Evolutionary conservation across 805 yeast genomes (phyloP).

Genomic region (Saccharomyces jurei): DNA sequence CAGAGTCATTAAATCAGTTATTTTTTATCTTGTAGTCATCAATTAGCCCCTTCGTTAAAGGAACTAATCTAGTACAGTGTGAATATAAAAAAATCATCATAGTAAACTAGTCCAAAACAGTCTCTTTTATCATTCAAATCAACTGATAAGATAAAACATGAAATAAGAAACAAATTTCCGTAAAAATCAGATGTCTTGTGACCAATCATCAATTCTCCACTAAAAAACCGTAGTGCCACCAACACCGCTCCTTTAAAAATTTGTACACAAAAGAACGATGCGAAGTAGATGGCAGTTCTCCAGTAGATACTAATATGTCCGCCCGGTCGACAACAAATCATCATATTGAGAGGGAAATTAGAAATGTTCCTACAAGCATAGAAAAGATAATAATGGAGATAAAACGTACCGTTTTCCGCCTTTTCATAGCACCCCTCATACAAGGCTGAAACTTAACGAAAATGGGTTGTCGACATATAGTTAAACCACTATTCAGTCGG

Average conservation of each 20-base stretch:
- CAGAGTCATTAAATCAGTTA: conserved; percentile 38
- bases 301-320: conserved; percentile 36
- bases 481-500: conserved; percentile 34
- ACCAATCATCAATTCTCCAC: conserved; percentile 35
- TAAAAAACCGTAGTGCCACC: conserved; percentile 12
- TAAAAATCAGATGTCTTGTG: conserved; percentile 32
- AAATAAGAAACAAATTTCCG: background rate
- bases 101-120: background rate
- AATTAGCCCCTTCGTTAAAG: conserved; percentile 12
- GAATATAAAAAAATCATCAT: conserved; percentile 26
- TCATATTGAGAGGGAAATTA: conserved; percentile 19
- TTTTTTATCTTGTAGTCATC: conserved; percentile 30
- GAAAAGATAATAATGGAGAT: background rate
- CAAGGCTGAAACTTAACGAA: conserved; percentile 45
- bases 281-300: conserved; percentile 17
- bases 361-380: background rate
- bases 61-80: conserved; percentile 34
- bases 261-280: conserved; percentile 32
- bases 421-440: conserved; percentile 26
- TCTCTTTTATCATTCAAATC: background rate
- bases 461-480: conserved; percentile 37
- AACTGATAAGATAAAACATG: conserved; percentile 1
- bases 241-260: conserved; percentile 26
- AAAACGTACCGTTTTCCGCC: background rate
- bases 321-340: conserved; percentile 42